Conservation (phyloP, 2,329 filamentous ascomycete species). For the Paraphaeosphaeria minitans region DNA sequence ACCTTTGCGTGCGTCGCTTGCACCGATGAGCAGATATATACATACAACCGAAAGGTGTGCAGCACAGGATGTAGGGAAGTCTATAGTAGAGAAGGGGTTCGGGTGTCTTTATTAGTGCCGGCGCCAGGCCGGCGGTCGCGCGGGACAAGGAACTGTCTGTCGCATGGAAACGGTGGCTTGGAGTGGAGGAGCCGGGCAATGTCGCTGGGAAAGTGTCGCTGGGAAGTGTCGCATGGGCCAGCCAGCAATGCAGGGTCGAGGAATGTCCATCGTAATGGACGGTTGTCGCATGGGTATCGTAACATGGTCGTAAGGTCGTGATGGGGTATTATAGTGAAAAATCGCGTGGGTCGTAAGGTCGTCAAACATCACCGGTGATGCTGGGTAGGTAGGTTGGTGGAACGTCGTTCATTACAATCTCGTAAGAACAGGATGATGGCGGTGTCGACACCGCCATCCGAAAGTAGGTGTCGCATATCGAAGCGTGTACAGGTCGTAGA, state of each 20-base stretch:
- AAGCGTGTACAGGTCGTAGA: conserved; percentile 2
- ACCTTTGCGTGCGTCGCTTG: neutral
- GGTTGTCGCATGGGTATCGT: conserved; percentile 12
- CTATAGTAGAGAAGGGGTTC: neutral
- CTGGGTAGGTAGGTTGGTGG: conserved; percentile 22
- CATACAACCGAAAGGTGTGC: neutral
- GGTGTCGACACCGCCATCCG: neutral
- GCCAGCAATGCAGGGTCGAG: conserved; percentile 1
- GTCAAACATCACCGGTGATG: conserved; percentile 28
- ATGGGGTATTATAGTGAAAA: conserved; percentile 13
- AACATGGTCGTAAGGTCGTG: neutral
- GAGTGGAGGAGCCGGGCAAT: neutral
- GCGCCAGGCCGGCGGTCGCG: neutral
- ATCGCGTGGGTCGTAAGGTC: conserved; percentile 18
- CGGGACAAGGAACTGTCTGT: neutral
- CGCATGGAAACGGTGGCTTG: neutral
- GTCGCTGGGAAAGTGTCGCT: conserved; percentile 2
- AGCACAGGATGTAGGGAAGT: neutral
- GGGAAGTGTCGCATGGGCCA: conserved; percentile 1
- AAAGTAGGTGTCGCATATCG: neutral
- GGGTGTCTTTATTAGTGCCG: conserved; percentile 8
- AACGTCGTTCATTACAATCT: conserved; percentile 35
- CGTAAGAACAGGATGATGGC: conserved; percentile 15
- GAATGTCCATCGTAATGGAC: conserved; percentile 1
- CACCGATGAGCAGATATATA: conserved; percentile 5